Conservation (phyloP, 345 rosid species). For the Rhizophora apiculata region DNA sequence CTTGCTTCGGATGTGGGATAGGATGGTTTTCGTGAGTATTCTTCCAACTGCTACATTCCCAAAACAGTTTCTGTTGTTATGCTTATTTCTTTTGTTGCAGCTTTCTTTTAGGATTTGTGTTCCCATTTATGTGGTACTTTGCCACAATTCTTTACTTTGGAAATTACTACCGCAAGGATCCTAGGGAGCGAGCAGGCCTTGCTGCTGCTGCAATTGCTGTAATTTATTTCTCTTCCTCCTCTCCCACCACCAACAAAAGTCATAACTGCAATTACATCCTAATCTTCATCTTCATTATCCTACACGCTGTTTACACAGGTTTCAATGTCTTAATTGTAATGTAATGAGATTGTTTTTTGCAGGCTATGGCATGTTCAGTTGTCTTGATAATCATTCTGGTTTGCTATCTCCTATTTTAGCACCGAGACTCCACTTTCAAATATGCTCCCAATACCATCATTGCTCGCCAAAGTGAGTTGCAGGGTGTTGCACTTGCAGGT, state of each 20-base stretch:
- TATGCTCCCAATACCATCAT: no score
- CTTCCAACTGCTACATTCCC: constrained; percentile 3
- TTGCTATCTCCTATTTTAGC: constrained; percentile 32
- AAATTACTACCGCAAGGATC: constrained; percentile 86
- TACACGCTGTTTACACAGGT: not conserved
- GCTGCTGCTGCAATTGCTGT: constrained; percentile 96
- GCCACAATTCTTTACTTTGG: constrained; percentile 81
- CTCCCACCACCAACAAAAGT: not conserved
- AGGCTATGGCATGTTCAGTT: constrained; percentile 81
- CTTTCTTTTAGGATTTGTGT: constrained; percentile 74
- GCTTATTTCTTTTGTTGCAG: constrained; percentile 37
- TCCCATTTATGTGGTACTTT: constrained; percentile 87
- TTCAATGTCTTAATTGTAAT: not conserved
- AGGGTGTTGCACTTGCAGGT: no score
- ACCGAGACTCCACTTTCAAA: not conserved
- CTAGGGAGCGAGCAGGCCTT: constrained; percentile 96
- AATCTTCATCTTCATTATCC: not conserved
- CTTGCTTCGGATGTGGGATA: constrained; percentile 91
- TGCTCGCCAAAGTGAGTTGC: no score
- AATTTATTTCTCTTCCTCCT: constrained; percentile 20
- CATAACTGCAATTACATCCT: not conserved
- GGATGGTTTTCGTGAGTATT: constrained; percentile 97
- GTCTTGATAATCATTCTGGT: constrained; percentile 48
- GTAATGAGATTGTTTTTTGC: constrained; percentile 26
- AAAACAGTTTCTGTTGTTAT: constrained; percentile 10